Evolutionary conservation across 2,329 filamentous ascomycete genomes (phyloP).

Genomic region (Dactylellina sp.): DNA sequence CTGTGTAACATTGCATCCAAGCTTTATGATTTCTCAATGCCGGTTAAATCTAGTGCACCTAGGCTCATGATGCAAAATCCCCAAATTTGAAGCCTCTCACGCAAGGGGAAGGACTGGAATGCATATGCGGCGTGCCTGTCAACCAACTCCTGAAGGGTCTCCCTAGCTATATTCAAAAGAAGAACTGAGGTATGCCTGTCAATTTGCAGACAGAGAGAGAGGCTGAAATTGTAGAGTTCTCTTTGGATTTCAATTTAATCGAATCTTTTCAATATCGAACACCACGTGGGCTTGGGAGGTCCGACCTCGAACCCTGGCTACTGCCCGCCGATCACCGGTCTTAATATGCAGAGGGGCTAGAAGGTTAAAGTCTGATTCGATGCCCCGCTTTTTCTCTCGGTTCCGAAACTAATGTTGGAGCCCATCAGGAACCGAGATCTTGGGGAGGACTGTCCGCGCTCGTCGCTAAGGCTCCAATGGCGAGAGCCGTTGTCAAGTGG

Average conservation of each 20-base stretch:
- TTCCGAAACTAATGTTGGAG: constrained; percentile 24
- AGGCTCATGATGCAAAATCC: not conserved
- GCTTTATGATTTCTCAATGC: constrained; percentile 8
- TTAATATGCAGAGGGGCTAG: not conserved
- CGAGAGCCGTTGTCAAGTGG: not conserved
- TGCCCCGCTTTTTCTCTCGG: constrained; percentile 35
- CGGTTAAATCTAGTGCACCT: constrained; percentile 25
- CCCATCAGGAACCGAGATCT: constrained; percentile 25
- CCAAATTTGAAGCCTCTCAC: constrained; percentile 19
- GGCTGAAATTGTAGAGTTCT: not conserved
- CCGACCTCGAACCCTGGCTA: constrained; percentile 14
- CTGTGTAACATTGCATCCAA: constrained; percentile 10
- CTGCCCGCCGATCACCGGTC: constrained; percentile 24
- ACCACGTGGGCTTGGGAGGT: constrained; percentile 27
- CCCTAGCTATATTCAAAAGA: too few relatives aligned
- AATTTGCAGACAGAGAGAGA: not conserved
- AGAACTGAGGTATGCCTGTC: not conserved
- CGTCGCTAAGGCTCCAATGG: constrained; percentile 34
- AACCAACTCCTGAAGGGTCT: constrained; percentile 4
- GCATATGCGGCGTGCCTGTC: constrained; percentile 37
- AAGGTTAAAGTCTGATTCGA: constrained; percentile 34
- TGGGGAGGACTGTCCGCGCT: not conserved
- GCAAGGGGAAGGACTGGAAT: not conserved
- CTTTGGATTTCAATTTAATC: constrained; percentile 1
- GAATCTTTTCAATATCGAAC: constrained; percentile 3